Evolutionary conservation across 1,139 yeast species (phyloP), one percentile per base, ranked within the genome.

Genomic region (Blastobotrys raffinosifermentans): DNA sequence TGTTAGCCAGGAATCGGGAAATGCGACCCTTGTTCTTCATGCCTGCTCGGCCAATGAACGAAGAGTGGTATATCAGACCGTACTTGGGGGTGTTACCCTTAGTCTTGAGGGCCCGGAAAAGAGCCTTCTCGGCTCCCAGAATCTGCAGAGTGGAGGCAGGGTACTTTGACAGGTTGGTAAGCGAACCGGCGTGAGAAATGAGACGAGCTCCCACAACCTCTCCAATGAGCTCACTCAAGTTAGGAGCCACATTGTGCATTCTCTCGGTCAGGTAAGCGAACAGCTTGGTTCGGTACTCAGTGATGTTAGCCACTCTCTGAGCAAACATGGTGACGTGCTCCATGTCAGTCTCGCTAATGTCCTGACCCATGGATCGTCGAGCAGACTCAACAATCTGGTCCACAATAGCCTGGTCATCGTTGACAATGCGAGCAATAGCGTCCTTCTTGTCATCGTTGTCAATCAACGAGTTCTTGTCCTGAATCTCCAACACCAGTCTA

Each of bases 101-200:
- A 51, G 98, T 91, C 74, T 91, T 91, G 63, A 91, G 77, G 50
- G 98, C 98, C 72, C 98, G 82, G 77, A 91, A 91, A 51, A 91
- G 74, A 35, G 98, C 98, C 77, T 91, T 91, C 70, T 91, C 98
- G 53, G 98, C 98, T 68, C 98, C 98, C 58, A 91, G 75, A 53
- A 91, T 91, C 73, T 91, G 98, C 41, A 91, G 93, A 45, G 99
- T 91, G 16, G 98, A 91, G 40, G 98, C 98, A 53, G 98, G 97
- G 65, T 93, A 96, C 67, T 91, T 91, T 45, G 97, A 89, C 61
- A 91, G 73, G 66, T 86, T 86, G 50, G 96, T 87, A 62, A 91
- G 75, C 50, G 97, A 89, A 64, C 98, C 98, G 44, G 98, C 95
- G 61, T 91, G 98, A 35, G 98, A 89, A 53, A 91, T 91, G 60